Evolutionary conservation across 108 stramenopile genomes (phyloP), one percentile per base, ranked within the genome.

Genomic region (Pseudonitzschia delicatissima): DNA sequence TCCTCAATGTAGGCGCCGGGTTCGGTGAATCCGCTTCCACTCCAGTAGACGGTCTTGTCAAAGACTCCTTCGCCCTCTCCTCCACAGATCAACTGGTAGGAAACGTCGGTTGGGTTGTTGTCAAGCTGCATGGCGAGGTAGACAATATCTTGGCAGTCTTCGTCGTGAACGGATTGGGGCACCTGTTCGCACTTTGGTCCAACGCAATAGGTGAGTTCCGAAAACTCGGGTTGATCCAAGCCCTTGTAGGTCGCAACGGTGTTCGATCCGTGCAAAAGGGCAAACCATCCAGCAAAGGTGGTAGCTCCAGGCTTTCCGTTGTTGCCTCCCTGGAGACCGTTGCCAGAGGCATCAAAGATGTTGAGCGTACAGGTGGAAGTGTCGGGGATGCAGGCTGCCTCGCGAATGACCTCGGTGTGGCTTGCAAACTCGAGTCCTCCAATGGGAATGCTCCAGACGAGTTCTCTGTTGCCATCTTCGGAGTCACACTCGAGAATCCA

Each of bases 401-500:
- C 37, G 26, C 33, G 60, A 26, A 61, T 42, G 60, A 61, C 60
- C 32, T 61, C 37, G 3, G 60, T 61, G 26, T 37, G 20, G 7
- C 13, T 37, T 9, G 20, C 25, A 7, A 39, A 27, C 20, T 42
- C 12, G 8, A 61, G 60, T 36, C 36, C 37, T 40, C 60, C 60
- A 26, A 42, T 37, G 25, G 36, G 60, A 12, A 35, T 20, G 20
- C 3, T 4, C 60, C 60, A 61, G 3, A 61, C 15, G 12, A 42
- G 28, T 23, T n/a, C 15, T 5, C n/a, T 36, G 37, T 20, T 26
- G 13, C 21, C 60, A 39, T 61, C 60, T 2, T 25, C 55, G n/a
- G 21, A 20, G 18, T 61, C 37, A 42, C 60, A 61, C 37, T 61
- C 60, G 5, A 61, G 32, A 18, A 21, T 61, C 60, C 60, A 61